These are phyloP conservation scores for Chaetomium globosum DNA, from an alignment of 2,329 filamentous ascomycete genomes.

Conservation along the genomic window DNA sequence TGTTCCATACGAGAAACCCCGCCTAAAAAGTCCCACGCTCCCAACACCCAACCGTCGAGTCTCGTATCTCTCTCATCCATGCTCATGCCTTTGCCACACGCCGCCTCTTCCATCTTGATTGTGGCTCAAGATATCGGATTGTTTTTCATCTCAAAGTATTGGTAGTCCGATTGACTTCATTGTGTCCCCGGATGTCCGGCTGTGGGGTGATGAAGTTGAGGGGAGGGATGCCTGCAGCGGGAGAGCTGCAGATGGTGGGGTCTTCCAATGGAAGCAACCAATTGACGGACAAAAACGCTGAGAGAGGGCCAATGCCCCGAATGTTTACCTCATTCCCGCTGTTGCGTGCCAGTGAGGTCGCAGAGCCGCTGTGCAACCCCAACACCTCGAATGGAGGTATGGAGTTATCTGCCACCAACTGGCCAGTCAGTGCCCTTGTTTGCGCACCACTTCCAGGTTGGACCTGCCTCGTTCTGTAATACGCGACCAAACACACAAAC, in stretches of 20 bases:
- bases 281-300: not conserved
- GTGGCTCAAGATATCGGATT: not conserved
- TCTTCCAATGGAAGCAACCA: not conserved
- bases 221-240: not conserved
- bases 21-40: conserved; percentile 4
- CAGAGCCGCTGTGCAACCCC: not conserved
- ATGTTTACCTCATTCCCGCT: not conserved
- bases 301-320: not conserved
- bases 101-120: not conserved
- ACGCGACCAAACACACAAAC: not conserved
- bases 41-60: not conserved
- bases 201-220: not conserved
- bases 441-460: not conserved
- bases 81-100: conserved; percentile 15
- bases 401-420: not conserved
- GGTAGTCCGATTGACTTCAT: no score
- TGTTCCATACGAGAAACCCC: conserved; percentile 23
- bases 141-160: not conserved
- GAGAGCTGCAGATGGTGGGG: not conserved
- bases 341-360: not conserved
- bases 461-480: not conserved
- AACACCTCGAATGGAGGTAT: not conserved
- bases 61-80: conserved; percentile 16
- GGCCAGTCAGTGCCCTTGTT: not conserved
- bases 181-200: conserved; percentile 17